Evolutionary conservation across 805 yeast genomes (phyloP), one percentile per base, ranked within the genome.

Genomic region (Saccharomycopsis sp.): DNA sequence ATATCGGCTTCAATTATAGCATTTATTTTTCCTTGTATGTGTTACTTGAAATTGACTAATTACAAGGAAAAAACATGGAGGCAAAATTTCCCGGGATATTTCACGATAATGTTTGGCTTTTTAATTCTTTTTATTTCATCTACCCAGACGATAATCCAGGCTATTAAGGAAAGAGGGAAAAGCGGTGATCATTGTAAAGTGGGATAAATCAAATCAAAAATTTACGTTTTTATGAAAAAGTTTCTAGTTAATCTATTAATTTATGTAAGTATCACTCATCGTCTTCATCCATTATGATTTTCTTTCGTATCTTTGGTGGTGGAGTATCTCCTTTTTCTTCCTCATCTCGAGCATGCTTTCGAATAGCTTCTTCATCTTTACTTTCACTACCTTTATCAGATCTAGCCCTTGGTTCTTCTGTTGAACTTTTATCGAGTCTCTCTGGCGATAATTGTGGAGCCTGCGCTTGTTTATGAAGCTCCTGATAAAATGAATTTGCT

Each of bases 1-100:
- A 83, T 95, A 0, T 83, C 95, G 0, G 97, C 97, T 0, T 86
- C 95, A 16, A 67, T 85, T 31, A 81, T 90, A 82, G 97, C 97
- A 0, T 89, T 85, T 59, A 86, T 89, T 19, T 65, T 89, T 14
- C 97, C 97, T 0, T 96, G 96, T 2, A 59, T 81, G 59, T 89
- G 96, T 55, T 84, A 73, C 55, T 60, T 87, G 50, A 77, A 81
- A 51, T 71, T 89, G 55, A 74, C 87, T 0, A 59, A 65, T 46
- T 65, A 67, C 52, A 65, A 57, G 43, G 64, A 54, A 49, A 76
- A 69, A 54, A 51, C 66, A 35, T 47, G 46, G 34, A 47, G 51
- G 38, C 72, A 75, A 45, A 78, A 74, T 41, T 32, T 79, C 0
- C 82, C 88, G 0, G 73, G 79, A 51, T 71, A 74, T 47, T 63